A percentile compares a stretch with the other conserved stretches of the same genome.
Evolutionary conservation across 1,284 basidiomycete genomes (phyloP).

Genomic region (Melampsora abietis-canadensis): DNA sequence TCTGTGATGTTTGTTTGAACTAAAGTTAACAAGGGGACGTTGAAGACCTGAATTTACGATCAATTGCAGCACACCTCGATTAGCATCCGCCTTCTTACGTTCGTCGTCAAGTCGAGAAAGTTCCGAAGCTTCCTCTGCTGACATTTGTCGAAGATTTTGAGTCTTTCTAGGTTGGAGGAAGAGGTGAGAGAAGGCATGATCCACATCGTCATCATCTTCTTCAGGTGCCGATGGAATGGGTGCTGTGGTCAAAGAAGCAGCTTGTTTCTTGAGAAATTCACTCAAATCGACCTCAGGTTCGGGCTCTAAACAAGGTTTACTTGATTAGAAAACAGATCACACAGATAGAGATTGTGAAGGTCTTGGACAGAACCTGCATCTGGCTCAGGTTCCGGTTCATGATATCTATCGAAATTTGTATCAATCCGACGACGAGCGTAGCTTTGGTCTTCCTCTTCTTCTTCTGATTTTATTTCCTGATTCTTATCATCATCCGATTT

Average conservation of each 20-base stretch:
- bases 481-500: constrained; percentile 1
- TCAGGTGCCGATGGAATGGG: not conserved
- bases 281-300: constrained; percentile 36
- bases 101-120: constrained; percentile 31
- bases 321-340: not conserved
- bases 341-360: not conserved
- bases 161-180: constrained; percentile 12
- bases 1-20: not conserved
- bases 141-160: constrained; percentile 18
- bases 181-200: constrained; percentile 29
- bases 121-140: not conserved
- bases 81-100: constrained; percentile 35
- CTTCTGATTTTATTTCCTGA: not conserved
- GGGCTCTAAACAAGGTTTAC: constrained; percentile 6
- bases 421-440: constrained; percentile 8
- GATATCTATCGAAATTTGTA: constrained; percentile 29
- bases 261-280: constrained; percentile 36
- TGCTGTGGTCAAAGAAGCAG: not conserved
- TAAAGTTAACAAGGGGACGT: not conserved
- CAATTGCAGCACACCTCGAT: constrained; percentile 15
- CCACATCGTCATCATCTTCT: constrained; percentile 27
- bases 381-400: constrained; percentile 38
- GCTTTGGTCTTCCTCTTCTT: not conserved
- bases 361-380: constrained; percentile 23
- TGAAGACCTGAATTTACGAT: not conserved